Conservation (phyloP, 2,329 filamentous ascomycete genomes). For the Alternaria arborescens region DNA sequence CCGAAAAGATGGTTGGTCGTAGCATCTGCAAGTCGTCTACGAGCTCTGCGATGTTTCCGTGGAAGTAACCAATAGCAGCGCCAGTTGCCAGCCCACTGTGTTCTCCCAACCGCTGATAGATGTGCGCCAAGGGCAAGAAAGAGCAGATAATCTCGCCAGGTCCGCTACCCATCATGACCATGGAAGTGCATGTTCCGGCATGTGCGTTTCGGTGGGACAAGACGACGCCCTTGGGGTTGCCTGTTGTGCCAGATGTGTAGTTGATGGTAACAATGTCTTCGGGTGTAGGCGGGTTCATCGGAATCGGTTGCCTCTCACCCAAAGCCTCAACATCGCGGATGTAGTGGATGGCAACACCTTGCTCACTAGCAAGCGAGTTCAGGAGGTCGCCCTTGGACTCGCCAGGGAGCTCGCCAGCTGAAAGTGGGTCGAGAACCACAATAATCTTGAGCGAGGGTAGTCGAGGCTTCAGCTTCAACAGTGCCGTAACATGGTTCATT, state of each 20-base stretch:
- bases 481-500: constrained; percentile 79
- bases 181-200: constrained; percentile 70
- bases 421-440: constrained; percentile 83
- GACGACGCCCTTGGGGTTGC: constrained; percentile 82
- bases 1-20: constrained; percentile 82
- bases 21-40: constrained; percentile 92
- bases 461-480: constrained; percentile 81
- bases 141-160: constrained; percentile 76
- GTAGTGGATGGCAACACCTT: constrained; percentile 80
- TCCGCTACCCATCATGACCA: constrained; percentile 62
- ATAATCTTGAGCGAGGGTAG: constrained; percentile 86
- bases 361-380: constrained; percentile 74
- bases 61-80: constrained; percentile 86
- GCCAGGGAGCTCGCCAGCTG: constrained; percentile 77
- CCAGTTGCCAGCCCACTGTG: constrained; percentile 77
- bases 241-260: constrained; percentile 88
- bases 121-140: constrained; percentile 93
- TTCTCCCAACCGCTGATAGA: constrained; percentile 87
- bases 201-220: constrained; percentile 84
- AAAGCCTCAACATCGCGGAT: constrained; percentile 83
- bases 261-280: constrained; percentile 88
- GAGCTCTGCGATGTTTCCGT: constrained; percentile 84
- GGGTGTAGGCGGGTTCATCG: constrained; percentile 74
- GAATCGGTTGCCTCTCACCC: constrained; percentile 73
- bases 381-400: constrained; percentile 82